Base-by-base conservation (phyloP, 2,329 filamentous ascomycete genomes). In the Nigrospora oryzae region DNA sequence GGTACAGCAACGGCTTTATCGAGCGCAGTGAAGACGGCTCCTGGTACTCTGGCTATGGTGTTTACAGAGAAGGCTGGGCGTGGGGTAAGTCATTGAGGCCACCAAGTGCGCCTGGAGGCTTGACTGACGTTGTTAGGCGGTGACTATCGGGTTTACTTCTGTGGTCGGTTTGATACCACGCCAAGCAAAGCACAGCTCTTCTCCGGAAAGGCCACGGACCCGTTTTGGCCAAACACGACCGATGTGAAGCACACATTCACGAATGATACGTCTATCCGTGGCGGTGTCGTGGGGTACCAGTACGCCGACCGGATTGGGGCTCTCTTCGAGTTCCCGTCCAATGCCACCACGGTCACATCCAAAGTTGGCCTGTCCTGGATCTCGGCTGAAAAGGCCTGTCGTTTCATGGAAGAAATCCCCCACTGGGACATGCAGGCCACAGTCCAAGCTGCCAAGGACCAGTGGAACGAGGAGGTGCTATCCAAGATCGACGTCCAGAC, bases 231-330 rank as follows among this genome's bases (percentile, higher is more conserved):
- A 13, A 63, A 57, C 28, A 46, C 60, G 4, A 61, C 56, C 4
- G 46, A 58, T 37, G 52, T 56, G 13, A 53, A 52, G 38, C 56
- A 75, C 0, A 63, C 58, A 7, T 77, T 73, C 23, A 69, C 68
- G 2, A 72, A 79, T 3, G 72, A 70, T 1, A 70, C 77, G 12
- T 75, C 69, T 1, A 75, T 75, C 53, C 65, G 75, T 2, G 79
- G 74, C 0, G 57, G 65, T 0, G 61, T 64, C 10, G 65, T 73
- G 39, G 74, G 74, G 11, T 79, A 77, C 49, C 50, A 63, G 14
- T 74, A 70, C 49, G 66, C 74, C 34, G 63, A 77, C 47, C 69
- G 74, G 11, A 62, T 77, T 2, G 74, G 74, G 1, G 73, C 71
- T 0, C 51, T 77, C 1, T 78, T 77, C 47, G 65, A 63, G 1